Base-by-base conservation (phyloP, 2,329 filamentous ascomycete genomes). In the Calonectria pseudoreteaudii region DNA sequence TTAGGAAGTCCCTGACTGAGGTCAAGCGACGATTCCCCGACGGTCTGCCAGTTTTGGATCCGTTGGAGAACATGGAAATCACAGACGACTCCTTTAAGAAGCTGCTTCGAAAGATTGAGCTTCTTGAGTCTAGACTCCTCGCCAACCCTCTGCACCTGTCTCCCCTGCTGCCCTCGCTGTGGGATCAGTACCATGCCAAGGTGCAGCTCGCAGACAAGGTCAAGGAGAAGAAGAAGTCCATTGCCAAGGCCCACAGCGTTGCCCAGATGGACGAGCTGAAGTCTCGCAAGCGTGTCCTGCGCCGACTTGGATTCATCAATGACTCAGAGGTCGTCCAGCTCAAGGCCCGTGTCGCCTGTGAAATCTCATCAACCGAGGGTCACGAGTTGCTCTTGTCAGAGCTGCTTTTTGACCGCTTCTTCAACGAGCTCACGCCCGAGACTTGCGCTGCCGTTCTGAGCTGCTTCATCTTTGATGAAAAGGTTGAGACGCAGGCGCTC, bases 401-500 rank as follows among this genome's bases (percentile, higher is more conserved):
- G 85, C 89, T 99, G 34, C 90, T 99, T 0, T 98, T 99, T 85
- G 97, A 98, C 84, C 92, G 96, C 49, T 98, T 98, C 89, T 99
- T 99, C 90, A 99, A 98, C 83, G 96, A 98, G 82, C 88, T 98
- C 53, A 93, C 93, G 0, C 95, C 97, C 0, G 96, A 98, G 84
- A 91, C 96, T 77, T 94, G 93, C 80, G 97, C 97, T 1, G 91
- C 96, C 0, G 92, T 96, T 8, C 89, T 99, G 73, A 97, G 95
- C 80, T 96, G 95, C 82, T 98, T 99, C 86, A 97, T 99, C 77
- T 98, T 98, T 79, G 97, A 99, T 82, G 97, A 99, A 86, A 98
- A 97, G 88, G 93, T 94, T 62, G 94, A 96, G 80, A 92, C 96
- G 16, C 87, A 91, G 4, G 90, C 92, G 18, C 88, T 98, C 64